Evolutionary conservation across 2,329 filamentous ascomycete genomes (phyloP).

Genomic region (Hypoxylon sp.): DNA sequence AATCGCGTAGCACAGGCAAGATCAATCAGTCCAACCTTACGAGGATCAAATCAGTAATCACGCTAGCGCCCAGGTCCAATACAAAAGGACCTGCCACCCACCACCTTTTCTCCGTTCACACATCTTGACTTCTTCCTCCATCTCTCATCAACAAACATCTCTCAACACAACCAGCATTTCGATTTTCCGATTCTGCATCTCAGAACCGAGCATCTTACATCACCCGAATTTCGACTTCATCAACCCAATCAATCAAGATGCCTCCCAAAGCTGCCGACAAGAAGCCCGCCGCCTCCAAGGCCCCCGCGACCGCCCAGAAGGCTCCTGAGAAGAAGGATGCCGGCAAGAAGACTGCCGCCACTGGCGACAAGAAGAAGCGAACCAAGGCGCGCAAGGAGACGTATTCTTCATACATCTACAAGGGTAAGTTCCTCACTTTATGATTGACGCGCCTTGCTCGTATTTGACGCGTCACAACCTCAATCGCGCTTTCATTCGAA

Average conservation of each 20-base stretch:
- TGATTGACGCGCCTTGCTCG: conserved; percentile 30
- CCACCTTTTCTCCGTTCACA: conserved; percentile 62
- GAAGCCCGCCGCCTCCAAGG: conserved; percentile 99
- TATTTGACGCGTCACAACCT: conserved; percentile 17
- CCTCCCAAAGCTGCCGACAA: conserved; percentile 98
- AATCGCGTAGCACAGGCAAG: conserved; percentile 42
- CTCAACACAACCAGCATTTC: conserved; percentile 48
- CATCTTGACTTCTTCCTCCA: conserved; percentile 58
- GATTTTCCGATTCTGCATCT: conserved; percentile 48
- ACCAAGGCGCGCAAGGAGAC: conserved; percentile 99
- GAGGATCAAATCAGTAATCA: conserved; percentile 70
- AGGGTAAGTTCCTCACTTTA: conserved; percentile 75
- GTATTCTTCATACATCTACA: conserved; percentile 99
- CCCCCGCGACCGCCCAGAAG: conserved; percentile 80
- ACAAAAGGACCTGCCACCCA: conserved; percentile 73
- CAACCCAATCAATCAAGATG: conserved; percentile 74
- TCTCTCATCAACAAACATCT: conserved; percentile 55
- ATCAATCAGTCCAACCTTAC: conserved; percentile 47
- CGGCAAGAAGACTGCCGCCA: conserved; percentile 98
- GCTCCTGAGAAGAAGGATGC: conserved; percentile 97
- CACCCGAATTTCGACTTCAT: conserved; percentile 22
- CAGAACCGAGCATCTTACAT: conserved; percentile 30
- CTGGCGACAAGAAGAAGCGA: conserved; percentile 99
- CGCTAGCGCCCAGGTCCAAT: conserved; percentile 69
- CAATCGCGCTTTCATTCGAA: conserved; percentile 2